These are phyloP conservation scores for Talaromyces borbonicus DNA, from an alignment of 495 filamentous ascomycete genomes.

Conservation along the genomic window DNA sequence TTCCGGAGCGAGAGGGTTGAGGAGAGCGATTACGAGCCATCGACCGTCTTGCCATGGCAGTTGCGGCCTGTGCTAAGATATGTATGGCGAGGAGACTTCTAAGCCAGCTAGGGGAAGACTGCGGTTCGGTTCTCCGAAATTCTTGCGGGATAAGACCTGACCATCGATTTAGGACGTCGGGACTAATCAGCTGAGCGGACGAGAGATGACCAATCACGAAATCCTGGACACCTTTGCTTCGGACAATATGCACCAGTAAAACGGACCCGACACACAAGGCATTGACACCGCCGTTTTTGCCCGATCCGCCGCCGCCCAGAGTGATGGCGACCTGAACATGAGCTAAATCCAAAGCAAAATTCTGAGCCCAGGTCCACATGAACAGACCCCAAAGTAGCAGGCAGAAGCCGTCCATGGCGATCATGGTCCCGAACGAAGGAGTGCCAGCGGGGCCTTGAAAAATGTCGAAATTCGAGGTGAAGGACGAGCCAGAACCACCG, in stretches of 20 bases:
- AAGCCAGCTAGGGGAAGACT: slow-evolving; percentile 48
- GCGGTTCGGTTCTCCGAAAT: slow-evolving; percentile 31
- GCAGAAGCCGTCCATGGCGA: slow-evolving; percentile 73
- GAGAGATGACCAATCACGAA: slow-evolving; percentile 37
- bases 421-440: slow-evolving; percentile 68
- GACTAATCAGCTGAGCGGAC: slow-evolving; percentile 35
- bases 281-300: slow-evolving; percentile 61
- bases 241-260: slow-evolving; percentile 53
- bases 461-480: slow-evolving; percentile 60
- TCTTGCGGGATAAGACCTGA: slow-evolving; percentile 34
- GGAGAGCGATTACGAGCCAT: slow-evolving; percentile 42
- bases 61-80: slow-evolving; percentile 71
- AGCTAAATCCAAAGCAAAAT: slow-evolving; percentile 84
- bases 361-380: slow-evolving; percentile 79
- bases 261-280: slow-evolving; percentile 76
- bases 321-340: slow-evolving; percentile 94
- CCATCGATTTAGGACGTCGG: slow-evolving; percentile 35
- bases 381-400: slow-evolving; percentile 75
- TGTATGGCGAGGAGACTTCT: slow-evolving; percentile 67
- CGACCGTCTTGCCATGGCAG: slow-evolving; percentile 43
- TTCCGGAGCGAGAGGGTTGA: slow-evolving; percentile 30
- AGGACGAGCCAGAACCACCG: slow-evolving; percentile 37
- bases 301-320: slow-evolving; percentile 73
- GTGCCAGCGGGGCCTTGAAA: slow-evolving; percentile 62
- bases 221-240: slow-evolving; percentile 47